Base-by-base conservation (phyloP, 352 stramenopile genomes). In the Pythium folliculosum region DNA sequence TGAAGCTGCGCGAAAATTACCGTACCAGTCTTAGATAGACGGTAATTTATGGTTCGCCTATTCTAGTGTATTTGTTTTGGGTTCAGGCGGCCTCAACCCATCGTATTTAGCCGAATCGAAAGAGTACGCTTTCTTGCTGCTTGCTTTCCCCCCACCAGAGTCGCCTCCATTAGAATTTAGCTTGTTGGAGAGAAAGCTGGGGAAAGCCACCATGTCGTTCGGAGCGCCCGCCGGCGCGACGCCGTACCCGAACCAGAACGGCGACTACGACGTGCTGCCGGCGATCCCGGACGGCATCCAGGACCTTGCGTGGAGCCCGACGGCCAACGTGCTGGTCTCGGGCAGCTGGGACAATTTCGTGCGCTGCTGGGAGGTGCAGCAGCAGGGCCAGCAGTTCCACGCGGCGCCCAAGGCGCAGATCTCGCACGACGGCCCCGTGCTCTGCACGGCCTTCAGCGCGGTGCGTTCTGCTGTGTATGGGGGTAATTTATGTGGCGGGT, bases 381-480 rank as follows among this genome's bases (percentile, higher is more conserved):
- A 90, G 68, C 72, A 86, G 67, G 77, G 75, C 40, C 77, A 70
- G 35, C 78, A 90, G 71, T 88, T 94, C 71, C 86, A 92, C 59
- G 82, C 84, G 19, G 78, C 87, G 37, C 78, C 84, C 47, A 90
- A 93, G 73, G 88, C 88, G 23, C 80, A 91, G 69, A 97, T 92
- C 80, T 89, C 80, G 51, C 86, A 97, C 77, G 86, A 96, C n/a
- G 86, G 80, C 1, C 93, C 95, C 0, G 95, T 98, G 27, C 82
- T 99, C 2, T 94, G 93, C 70, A 96, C 90, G 40, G 88, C 86
- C 37, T 98, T 98, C 60, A 97, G 89, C 12, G 75, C 82, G 45
- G 86, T 94, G 59, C 65, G 83, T 72, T 35, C 51, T 37, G 12
- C 25, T 17, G 9, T 9, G 37, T 21, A 56, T 51, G 54, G 38